phyloP scores from a whole-genome alignment of 495 filamentous ascomycete species.

The Xylaria venustula region DNA sequence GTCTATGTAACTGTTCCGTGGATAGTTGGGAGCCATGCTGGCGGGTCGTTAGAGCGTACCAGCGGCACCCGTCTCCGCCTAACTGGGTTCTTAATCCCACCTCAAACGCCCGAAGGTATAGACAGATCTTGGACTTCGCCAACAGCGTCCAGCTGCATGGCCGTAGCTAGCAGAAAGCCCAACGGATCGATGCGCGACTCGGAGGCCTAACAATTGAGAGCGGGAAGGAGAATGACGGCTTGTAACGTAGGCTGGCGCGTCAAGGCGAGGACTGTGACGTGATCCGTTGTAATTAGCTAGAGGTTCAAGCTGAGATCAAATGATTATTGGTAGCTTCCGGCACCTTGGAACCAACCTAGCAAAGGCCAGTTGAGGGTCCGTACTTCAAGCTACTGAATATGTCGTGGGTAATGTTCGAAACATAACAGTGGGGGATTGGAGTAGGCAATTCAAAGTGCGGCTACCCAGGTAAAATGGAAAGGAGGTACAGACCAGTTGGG shows the following conservation, averaged over 20 bases:
- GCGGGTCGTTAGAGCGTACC: not conserved
- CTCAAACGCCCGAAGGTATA: not conserved
- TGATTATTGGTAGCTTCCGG: not conserved
- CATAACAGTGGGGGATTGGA: not conserved
- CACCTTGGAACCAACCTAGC: too few species aligned
- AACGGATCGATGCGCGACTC: not conserved
- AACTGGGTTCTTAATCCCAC: not conserved
- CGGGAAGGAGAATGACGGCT: not conserved
- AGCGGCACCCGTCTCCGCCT: not conserved
- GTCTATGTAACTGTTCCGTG: constrained; percentile 3
- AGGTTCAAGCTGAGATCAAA: not conserved
- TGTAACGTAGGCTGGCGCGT: not conserved
- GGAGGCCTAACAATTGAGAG: not conserved
- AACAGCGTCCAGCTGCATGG: constrained; percentile 17
- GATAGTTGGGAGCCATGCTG: constrained; percentile 7
- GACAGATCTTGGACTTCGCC: not conserved
- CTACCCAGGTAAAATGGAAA: not conserved
- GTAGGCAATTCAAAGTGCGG: not conserved
- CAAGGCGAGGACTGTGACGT: not conserved
- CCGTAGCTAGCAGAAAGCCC: not conserved
- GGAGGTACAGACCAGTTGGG: too few species aligned
- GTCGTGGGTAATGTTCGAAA: not conserved
- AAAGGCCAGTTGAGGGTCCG: not conserved
- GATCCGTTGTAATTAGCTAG: not conserved
- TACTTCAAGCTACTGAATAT: not conserved